A percentile compares a stretch with the other conserved stretches of the same genome.
phyloP scores from a whole-genome alignment of 2,329 filamentous ascomycete genomes.

The Akanthomyces dipterigenus region DNA sequence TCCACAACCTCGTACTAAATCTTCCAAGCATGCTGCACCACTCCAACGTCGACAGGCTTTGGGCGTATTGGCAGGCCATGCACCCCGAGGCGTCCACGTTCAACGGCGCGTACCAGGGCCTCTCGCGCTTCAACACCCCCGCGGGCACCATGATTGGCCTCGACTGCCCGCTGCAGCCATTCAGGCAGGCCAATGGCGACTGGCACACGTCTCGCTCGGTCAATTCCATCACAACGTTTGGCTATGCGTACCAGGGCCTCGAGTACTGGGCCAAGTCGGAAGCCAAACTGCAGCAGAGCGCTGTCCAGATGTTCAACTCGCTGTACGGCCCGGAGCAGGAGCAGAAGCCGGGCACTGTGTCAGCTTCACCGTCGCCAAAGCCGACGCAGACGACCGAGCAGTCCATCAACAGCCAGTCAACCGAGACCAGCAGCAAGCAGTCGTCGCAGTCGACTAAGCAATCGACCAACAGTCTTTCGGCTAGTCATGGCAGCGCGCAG shows the following conservation, averaged over 20 bases:
- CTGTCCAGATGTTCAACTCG: slow-evolving; percentile 27
- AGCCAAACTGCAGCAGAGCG: slow-evolving; percentile 24
- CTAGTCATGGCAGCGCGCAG: not conserved
- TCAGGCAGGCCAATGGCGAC: slow-evolving; percentile 32
- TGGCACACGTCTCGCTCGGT: slow-evolving; percentile 37
- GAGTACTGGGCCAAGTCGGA: slow-evolving; percentile 29
- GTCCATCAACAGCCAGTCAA: not conserved
- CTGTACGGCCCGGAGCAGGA: slow-evolving; percentile 22
- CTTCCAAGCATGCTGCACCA: slow-evolving; percentile 37
- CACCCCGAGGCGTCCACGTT: slow-evolving; percentile 30
- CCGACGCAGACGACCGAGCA: not conserved
- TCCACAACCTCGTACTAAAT: not conserved
- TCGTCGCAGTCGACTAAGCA: not conserved
- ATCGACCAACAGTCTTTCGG: not conserved
- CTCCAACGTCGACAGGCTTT: slow-evolving; percentile 57
- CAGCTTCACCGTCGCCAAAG: not conserved
- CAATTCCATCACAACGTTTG: slow-evolving; percentile 26
- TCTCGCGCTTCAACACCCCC: slow-evolving; percentile 34
- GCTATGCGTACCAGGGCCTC: slow-evolving; percentile 34
- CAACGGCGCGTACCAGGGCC: slow-evolving; percentile 27
- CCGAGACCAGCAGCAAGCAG: not conserved
- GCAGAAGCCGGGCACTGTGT: not conserved
- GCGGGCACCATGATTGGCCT: slow-evolving; percentile 33
- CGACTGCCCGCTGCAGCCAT: slow-evolving; percentile 42
- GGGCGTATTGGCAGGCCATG: slow-evolving; percentile 47